Evolutionary conservation across 2,329 filamentous ascomycete genomes (phyloP).

Genomic region (Metarhizium sp.): DNA sequence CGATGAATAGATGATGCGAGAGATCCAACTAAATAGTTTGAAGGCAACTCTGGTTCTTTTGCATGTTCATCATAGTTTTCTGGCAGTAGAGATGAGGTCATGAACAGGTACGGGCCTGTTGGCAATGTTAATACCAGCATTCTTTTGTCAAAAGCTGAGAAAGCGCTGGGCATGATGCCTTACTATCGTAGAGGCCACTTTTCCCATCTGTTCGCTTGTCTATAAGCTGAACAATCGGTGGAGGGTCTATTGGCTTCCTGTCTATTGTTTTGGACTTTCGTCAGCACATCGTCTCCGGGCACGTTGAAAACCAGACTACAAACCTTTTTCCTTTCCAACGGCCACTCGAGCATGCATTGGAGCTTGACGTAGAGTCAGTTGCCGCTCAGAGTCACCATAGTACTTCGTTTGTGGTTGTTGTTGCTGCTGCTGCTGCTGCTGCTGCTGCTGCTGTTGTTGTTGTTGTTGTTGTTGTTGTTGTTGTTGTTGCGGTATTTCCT

Average conservation of each 20-base stretch:
- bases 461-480: constrained; percentile 4
- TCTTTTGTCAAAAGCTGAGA: background rate
- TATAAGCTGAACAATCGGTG: constrained; percentile 67
- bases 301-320: background rate
- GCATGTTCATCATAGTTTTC: constrained; percentile 32
- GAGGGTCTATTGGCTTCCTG: constrained; percentile 81
- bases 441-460: background rate
- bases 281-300: background rate
- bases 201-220: constrained; percentile 13
- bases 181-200: constrained; percentile 15
- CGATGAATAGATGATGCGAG: constrained; percentile 74
- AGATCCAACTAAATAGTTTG: constrained; percentile 56
- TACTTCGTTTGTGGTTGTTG: constrained; percentile 8
- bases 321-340: constrained; percentile 67
- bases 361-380: constrained; percentile 11
- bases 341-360: constrained; percentile 51
- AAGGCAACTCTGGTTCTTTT: constrained; percentile 17
- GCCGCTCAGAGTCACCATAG: constrained; percentile 12
- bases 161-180: background rate
- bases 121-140: background rate
- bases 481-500: constrained; percentile 7
- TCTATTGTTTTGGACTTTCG: constrained; percentile 33
- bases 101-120: constrained; percentile 38
- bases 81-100: constrained; percentile 33
- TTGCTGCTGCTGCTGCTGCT: constrained; percentile 3